Evolutionary conservation across 176 grass and related monocot genomes (phyloP), one percentile per base, ranked within the genome.

Genomic region (Eleusine indica): DNA sequence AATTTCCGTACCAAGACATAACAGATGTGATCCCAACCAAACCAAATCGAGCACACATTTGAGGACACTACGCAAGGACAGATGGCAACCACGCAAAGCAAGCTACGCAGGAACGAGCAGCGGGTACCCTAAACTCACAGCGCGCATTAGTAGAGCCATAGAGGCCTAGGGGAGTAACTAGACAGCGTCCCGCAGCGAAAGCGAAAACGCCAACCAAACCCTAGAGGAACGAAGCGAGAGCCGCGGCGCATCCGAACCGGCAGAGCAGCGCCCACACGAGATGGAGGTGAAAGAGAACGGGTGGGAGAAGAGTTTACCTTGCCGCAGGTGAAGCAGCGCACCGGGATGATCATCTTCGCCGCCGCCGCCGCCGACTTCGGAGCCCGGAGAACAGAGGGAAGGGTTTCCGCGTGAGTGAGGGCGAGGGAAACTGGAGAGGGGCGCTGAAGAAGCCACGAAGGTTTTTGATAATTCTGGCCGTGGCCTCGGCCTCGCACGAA

Each of bases 311-410:
- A 6, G 3, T 1, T 42, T 28, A 97, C 95, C 90, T 98, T 98
- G 25, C 92, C 95, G 64, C 95, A 94, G 63, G 92, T 97, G 95
- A 97, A 97, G 88, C 92, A 97, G 70, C 93, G 85, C 14, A 98
- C 93, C 1, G 96, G 91, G 29, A 98, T 98, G 87, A 98, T 98
- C 96, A 98, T 98, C 84, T 93, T 85, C 54, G 17, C 19, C 57
- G 57, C 57, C 57, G 21, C 56, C 73, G 64, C 87, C 21, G 65
- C 78, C 51, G 25, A 25, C 25, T 35, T 35, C 2, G 66, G 47
- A 53, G 29, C 46, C 9, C 32, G 76, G 40, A 37, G 72, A 30
- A 14, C 61, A 80, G 1, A 21, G 53, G 48, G 75, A 9, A 82
- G 80, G 74, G 75, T 79, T 90, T 68, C 5, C 39, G 64, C 35